phyloP scores from a whole-genome alignment of 2,329 filamentous ascomycete genomes.

The Daldinia sp. region DNA sequence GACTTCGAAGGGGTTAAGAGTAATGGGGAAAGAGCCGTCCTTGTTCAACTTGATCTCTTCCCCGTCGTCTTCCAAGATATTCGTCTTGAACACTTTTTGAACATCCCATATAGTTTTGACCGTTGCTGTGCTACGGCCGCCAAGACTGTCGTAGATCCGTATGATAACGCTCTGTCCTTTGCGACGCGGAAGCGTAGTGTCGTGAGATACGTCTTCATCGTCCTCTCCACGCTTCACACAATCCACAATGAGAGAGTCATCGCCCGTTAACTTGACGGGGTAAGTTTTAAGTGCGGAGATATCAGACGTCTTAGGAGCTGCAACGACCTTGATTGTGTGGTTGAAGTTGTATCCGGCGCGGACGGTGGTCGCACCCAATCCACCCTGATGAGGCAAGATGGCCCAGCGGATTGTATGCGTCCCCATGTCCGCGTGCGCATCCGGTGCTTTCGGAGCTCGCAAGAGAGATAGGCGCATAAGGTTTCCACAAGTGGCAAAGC shows the following conservation, averaged over 20 bases:
- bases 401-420: conserved; percentile 88
- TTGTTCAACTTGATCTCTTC: conserved; percentile 69
- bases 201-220: conserved; percentile 77
- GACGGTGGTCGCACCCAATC: conserved; percentile 78
- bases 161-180: conserved; percentile 84
- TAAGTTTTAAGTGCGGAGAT: conserved; percentile 45
- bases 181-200: conserved; percentile 71
- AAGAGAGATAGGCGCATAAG: conserved; percentile 90
- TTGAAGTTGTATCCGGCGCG: conserved; percentile 92
- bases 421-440: conserved; percentile 95
- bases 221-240: conserved; percentile 94
- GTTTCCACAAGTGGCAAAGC: conserved; percentile 90
- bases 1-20: conserved; percentile 85
- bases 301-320: conserved; percentile 52
- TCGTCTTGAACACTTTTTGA: conserved; percentile 83
- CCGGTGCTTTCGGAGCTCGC: conserved; percentile 89
- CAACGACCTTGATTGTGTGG: conserved; percentile 75
- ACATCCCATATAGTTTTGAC: conserved; percentile 77
- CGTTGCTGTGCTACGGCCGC: conserved; percentile 79
- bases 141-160: conserved; percentile 88
- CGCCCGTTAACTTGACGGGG: conserved; percentile 76
- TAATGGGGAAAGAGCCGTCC: conserved; percentile 68
- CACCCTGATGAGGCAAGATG: conserved; percentile 84
- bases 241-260: conserved; percentile 81
- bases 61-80: conserved; percentile 88